These are phyloP conservation scores for Cardamine chenopodiifolia DNA, from an alignment of 345 rosid genomes.

Conservation along the genomic window DNA sequence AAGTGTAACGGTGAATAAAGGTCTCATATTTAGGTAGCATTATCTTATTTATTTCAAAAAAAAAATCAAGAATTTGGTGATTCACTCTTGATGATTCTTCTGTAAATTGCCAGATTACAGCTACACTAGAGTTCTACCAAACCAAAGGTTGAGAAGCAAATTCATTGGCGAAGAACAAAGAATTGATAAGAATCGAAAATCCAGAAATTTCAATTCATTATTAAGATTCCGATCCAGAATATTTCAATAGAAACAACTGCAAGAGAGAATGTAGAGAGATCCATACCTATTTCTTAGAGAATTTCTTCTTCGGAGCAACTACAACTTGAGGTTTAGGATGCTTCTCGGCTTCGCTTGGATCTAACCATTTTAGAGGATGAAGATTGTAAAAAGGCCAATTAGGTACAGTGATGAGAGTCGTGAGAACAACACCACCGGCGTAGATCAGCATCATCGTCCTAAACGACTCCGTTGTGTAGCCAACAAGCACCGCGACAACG, in stretches of 20 bases:
- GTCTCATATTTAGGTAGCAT: neutral
- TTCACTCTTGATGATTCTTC: neutral
- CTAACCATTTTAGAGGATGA: constrained; percentile 82
- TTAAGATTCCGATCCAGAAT: neutral
- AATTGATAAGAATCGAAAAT: neutral
- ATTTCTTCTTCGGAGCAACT: constrained; percentile 57
- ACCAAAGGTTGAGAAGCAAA: neutral
- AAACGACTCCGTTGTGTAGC: constrained; percentile 64
- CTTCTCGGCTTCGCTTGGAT: constrained; percentile 75
- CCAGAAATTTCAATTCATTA: constrained; percentile 13
- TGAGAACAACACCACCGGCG: constrained; percentile 71
- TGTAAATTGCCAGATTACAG: neutral
- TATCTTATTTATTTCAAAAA: neutral
- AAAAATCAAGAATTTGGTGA: neutral
- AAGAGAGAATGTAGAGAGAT: neutral
- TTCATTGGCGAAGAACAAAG: too few species aligned
- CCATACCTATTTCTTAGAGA: constrained; percentile 55
- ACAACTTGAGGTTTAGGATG: constrained; percentile 67
- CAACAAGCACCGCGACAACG: constrained; percentile 52
- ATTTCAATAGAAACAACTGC: neutral
- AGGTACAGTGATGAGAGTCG: constrained; percentile 70
- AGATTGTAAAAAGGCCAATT: constrained; percentile 84
- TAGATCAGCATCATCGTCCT: constrained; percentile 65
- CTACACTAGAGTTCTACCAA: too few species aligned
- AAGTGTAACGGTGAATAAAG: neutral